phyloP scores from a whole-genome alignment of 306 rosid genomes.

The Gleditsia sinensis region DNA sequence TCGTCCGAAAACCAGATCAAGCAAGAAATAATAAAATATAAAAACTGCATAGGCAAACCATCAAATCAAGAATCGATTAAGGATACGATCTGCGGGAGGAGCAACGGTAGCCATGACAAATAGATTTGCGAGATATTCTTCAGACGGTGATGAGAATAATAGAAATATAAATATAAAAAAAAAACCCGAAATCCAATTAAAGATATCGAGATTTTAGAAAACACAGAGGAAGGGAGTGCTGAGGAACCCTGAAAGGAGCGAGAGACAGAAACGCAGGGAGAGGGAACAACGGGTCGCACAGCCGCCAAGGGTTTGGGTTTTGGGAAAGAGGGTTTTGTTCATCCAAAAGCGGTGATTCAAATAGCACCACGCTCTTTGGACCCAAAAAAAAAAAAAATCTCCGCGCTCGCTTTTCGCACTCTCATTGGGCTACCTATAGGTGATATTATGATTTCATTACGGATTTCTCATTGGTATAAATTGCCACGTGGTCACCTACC shows the following conservation, averaged over 20 bases:
- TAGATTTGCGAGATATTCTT: constrained; percentile 51
- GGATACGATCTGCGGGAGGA: constrained; percentile 94
- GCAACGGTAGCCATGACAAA: constrained; percentile 82
- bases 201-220: constrained; percentile 16
- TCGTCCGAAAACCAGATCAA: constrained; percentile 31
- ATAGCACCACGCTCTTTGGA: constrained; percentile 89
- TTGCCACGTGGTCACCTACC: neutral
- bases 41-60: neutral
- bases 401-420: constrained; percentile 51
- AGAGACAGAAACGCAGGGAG: neutral
- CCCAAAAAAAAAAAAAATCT: too few relatives aligned
- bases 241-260: constrained; percentile 53
- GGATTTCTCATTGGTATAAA: neutral
- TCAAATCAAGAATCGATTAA: constrained; percentile 5
- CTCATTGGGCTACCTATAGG: constrained; percentile 52
- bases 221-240: constrained; percentile 9
- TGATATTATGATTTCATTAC: constrained; percentile 30
- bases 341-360: constrained; percentile 93
- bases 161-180: neutral
- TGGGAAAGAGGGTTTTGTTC: constrained; percentile 83
- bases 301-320: constrained; percentile 99
- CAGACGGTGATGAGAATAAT: neutral
- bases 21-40: neutral
- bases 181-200: constrained; percentile 14
- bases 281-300: constrained; percentile 67